Percentiles rank a stretch among this genome's conserved stretches.
Evolutionary conservation across 495 filamentous ascomycete genomes (phyloP).

Genomic region (Podospora conica): DNA sequence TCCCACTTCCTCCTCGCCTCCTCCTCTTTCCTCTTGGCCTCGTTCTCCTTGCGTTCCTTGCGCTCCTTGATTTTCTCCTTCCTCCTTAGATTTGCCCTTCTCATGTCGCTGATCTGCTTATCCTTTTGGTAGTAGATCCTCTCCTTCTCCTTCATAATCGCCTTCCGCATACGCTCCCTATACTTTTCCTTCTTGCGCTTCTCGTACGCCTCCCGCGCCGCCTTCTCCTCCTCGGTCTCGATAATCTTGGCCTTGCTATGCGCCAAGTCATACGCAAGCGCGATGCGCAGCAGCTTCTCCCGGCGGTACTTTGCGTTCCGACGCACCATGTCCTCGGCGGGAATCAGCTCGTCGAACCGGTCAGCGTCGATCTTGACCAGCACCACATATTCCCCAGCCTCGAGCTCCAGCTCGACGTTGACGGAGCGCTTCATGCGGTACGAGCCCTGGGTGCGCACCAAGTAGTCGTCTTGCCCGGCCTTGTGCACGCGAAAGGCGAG

Average conservation of each 20-base stretch:
- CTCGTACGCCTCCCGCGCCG: constrained; percentile 36
- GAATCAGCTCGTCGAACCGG: constrained; percentile 41
- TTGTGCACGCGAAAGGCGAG: constrained; percentile 78
- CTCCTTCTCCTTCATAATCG: constrained; percentile 25
- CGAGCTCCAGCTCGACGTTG: constrained; percentile 74
- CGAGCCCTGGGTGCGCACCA: constrained; percentile 68
- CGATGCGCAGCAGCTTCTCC: constrained; percentile 78
- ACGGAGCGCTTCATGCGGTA: constrained; percentile 71
- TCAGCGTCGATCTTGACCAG: constrained; percentile 73
- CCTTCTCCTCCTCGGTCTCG: constrained; percentile 61
- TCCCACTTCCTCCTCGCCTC: not conserved
- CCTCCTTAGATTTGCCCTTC: constrained; percentile 25
- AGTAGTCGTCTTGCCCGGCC: constrained; percentile 73
- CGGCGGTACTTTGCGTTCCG: constrained; percentile 55
- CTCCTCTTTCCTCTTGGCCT: not conserved
- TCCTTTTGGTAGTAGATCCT: constrained; percentile 13
- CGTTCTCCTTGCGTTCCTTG: constrained; percentile 2
- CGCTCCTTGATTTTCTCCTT: constrained; percentile 29
- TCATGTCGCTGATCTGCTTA: constrained; percentile 7
- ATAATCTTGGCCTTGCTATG: constrained; percentile 67
- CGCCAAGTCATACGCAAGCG: constrained; percentile 75
- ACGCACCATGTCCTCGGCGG: constrained; percentile 64
- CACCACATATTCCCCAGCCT: constrained; percentile 74
- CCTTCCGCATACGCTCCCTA: constrained; percentile 33
- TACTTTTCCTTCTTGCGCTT: constrained; percentile 44